Evolutionary conservation across 2,329 filamentous ascomycete genomes (phyloP).

Genomic region (Pestalotiopsis sp.): DNA sequence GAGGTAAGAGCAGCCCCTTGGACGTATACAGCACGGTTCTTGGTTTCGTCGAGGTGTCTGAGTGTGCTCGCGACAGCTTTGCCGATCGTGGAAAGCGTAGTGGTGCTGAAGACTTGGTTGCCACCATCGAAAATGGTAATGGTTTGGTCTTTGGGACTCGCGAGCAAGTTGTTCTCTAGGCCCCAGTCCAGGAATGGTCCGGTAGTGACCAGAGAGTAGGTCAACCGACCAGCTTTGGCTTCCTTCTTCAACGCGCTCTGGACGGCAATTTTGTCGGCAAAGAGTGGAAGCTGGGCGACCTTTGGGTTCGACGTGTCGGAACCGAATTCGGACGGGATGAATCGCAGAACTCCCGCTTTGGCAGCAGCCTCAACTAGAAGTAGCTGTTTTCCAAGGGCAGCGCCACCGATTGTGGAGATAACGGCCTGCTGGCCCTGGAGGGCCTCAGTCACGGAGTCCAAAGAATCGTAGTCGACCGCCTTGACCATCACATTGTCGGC

Average conservation of each 20-base stretch:
- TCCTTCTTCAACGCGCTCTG: slow-evolving; percentile 42
- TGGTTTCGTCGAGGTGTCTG: slow-evolving; percentile 41
- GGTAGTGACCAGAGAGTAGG: slow-evolving; percentile 57
- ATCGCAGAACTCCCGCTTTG: slow-evolving; percentile 60
- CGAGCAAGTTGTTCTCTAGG: slow-evolving; percentile 36
- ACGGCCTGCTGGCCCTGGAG: slow-evolving; percentile 61
- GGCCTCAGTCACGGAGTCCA: slow-evolving; percentile 29
- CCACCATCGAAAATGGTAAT: slow-evolving; percentile 52
- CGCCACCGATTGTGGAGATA: slow-evolving; percentile 46
- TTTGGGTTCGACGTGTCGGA: slow-evolving; percentile 23
- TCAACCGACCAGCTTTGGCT: slow-evolving; percentile 41
- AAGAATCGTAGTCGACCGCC: slow-evolving; percentile 13
- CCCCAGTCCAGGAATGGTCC: slow-evolving; percentile 64
- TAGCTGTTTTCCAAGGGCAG: slow-evolving; percentile 40
- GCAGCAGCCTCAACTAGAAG: slow-evolving; percentile 59
- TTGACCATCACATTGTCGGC: neutral
- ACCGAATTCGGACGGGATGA: slow-evolving; percentile 60
- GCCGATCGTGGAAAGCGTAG: slow-evolving; percentile 46
- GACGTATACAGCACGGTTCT: slow-evolving; percentile 54
- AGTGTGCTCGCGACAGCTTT: slow-evolving; percentile 48
- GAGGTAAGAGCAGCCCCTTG: slow-evolving; percentile 53
- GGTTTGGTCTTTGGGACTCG: neutral
- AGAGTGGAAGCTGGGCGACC: slow-evolving; percentile 48
- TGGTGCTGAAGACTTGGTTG: slow-evolving; percentile 41
- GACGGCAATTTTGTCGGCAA: slow-evolving; percentile 48